phyloP scores from a whole-genome alignment of 2,329 filamentous ascomycete species.

The Huntiella moniliformis region DNA sequence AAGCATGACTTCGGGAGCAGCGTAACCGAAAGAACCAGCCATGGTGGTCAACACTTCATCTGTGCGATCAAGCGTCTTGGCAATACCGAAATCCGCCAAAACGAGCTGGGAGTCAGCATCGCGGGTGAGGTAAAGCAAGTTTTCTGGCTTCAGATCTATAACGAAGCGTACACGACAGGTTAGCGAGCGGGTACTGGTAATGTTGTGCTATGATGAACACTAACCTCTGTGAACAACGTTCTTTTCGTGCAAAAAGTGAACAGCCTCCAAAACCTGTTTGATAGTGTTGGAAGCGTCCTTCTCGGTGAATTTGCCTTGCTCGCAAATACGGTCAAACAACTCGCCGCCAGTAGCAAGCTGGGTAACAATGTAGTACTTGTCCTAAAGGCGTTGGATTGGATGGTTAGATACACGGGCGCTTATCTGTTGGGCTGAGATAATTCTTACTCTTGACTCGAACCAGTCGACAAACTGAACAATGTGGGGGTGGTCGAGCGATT shows the following conservation, averaged over 20 bases:
- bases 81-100: conserved; percentile 93
- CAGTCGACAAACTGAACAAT: conserved; percentile 97
- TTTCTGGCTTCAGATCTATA: conserved; percentile 98
- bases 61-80: conserved; percentile 86
- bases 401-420: background rate
- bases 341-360: conserved; percentile 91
- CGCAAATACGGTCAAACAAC: conserved; percentile 93
- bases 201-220: conserved; percentile 10
- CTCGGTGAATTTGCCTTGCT: conserved; percentile 94
- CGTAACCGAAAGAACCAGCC: conserved; percentile 96
- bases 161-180: conserved; percentile 20
- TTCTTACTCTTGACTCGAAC: conserved; percentile 88
- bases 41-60: conserved; percentile 91
- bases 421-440: background rate
- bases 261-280: conserved; percentile 74
- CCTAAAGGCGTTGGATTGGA: conserved; percentile 30
- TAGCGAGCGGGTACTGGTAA: background rate
- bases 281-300: conserved; percentile 96
- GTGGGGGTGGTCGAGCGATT: conserved; percentile 77
- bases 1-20: conserved; percentile 93
- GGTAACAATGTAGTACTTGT: conserved; percentile 99
- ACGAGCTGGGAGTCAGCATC: conserved; percentile 67
- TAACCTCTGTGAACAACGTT: conserved; percentile 90
- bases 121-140: conserved; percentile 77
- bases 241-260: conserved; percentile 83